Base-by-base conservation (phyloP, 2,329 filamentous ascomycete genomes). In the Pseudogymnoascus sp. region DNA sequence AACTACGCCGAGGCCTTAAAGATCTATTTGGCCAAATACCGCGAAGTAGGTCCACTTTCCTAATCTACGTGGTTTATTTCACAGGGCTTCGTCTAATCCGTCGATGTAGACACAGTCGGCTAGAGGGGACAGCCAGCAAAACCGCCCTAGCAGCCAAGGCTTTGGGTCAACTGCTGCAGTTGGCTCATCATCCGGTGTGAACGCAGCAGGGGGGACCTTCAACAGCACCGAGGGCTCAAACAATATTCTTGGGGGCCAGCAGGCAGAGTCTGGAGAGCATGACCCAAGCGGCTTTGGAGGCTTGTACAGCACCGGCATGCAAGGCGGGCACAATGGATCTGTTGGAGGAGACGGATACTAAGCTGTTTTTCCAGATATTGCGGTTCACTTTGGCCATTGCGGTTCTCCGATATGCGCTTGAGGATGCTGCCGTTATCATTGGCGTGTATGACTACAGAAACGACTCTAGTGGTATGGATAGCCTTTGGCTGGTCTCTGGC, bases 1-100 rank as follows among this genome's bases (percentile, higher is more conserved):
- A 99, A 99, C 78, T 99, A 99, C 74, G 90, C 93, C 26, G 94
- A 99, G 76, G 94, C 94, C 1, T 81, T 99, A 63, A 99, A 99
- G 78, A 97, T 99, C 69, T 99, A 99, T 75, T 83, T 99, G 43
- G 91, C 92, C 64, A 94, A 97, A 74, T 99, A 97, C 77, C 88
- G 94, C 76, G 94, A 99, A 84, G 94, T 97, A 83, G 85, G 89
- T 82, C 52, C 59, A 39, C 19, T 37, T 52, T 62, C 43, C 26
- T 37, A 37, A 29, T 63, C n/a, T 19, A 26, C 8, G 11, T 26
- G 2, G 4, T 52, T 16, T 66, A 70, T 74, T 74, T 76, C 73
- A 35, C 19, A 10, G 23, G n/a, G 16, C n/a, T n/a, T 71, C 81
- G 80, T 78, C 58, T 60, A 60, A 60, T 19, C 33, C 21, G 8